These are phyloP conservation scores for Alternaria longipes DNA, from an alignment of 2,329 filamentous ascomycete genomes.

Conservation along the genomic window DNA sequence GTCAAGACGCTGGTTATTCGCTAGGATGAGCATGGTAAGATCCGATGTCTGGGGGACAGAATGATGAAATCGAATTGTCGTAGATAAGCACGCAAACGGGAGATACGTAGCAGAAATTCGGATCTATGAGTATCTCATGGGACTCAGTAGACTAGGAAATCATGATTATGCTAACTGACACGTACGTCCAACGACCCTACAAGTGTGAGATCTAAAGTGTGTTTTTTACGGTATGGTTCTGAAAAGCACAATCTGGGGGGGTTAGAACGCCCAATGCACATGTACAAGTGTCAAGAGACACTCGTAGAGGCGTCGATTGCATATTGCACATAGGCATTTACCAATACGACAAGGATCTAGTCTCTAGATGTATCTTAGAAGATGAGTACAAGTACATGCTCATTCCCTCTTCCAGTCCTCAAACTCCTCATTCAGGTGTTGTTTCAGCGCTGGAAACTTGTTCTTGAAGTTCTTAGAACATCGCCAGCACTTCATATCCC, in stretches of 20 bases:
- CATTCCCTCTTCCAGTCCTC: conserved; percentile 70
- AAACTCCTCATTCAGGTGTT: conserved; percentile 79
- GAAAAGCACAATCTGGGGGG: neutral
- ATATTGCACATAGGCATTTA: neutral
- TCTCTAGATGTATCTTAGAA: neutral
- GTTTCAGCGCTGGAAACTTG: conserved; percentile 76
- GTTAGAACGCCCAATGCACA: neutral
- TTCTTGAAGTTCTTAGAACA: conserved; percentile 79
- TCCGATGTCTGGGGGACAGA: neutral
- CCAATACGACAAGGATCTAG: neutral
- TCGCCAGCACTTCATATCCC: conserved; percentile 82
- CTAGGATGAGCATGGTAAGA: conserved; percentile 7
- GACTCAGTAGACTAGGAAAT: neutral
- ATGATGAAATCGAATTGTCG: neutral
- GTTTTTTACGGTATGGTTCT: neutral
- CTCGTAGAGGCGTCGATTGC: neutral
- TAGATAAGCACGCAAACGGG: neutral
- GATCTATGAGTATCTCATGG: neutral
- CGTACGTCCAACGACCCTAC: neutral
- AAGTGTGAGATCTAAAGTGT: neutral
- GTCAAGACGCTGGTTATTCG: conserved; percentile 60
- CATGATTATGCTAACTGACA: neutral
- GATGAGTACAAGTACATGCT: neutral
- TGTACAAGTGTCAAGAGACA: neutral
- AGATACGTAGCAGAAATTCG: neutral